Evolutionary conservation across 2,329 filamentous ascomycete genomes (phyloP).

Genomic region (Xylaria sp.): DNA sequence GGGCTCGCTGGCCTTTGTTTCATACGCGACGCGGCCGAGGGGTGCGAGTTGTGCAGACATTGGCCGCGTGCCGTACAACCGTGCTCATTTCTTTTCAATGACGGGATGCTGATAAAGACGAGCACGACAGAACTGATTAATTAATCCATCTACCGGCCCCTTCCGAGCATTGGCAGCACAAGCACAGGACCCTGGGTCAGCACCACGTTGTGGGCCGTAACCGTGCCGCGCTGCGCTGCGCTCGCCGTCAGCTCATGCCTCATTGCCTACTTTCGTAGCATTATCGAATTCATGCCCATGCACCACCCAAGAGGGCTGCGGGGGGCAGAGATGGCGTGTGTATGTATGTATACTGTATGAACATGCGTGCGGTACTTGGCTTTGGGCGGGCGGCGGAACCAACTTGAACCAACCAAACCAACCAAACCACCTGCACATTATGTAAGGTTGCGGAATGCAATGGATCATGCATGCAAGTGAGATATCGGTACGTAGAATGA

Average conservation of each 20-base stretch:
- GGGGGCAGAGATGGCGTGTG: too few species aligned
- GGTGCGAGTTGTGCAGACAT: background rate
- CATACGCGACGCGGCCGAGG: constrained; percentile 1
- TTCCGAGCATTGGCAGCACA: background rate
- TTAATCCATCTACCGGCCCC: background rate
- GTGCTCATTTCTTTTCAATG: constrained; percentile 3
- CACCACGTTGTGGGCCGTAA: background rate
- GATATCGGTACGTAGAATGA: background rate
- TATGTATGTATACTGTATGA: too few species aligned
- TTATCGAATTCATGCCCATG: too few species aligned
- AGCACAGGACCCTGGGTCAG: background rate
- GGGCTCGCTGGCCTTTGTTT: background rate
- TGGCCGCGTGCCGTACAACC: background rate
- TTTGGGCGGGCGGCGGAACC: too few species aligned
- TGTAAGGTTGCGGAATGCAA: background rate
- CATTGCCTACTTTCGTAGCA: too few species aligned
- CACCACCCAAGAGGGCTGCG: too few species aligned
- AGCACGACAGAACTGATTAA: too few species aligned
- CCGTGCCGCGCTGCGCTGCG: background rate
- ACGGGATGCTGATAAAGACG: background rate
- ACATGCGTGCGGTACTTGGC: too few species aligned
- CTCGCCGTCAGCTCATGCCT: too few species aligned
- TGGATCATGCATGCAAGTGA: constrained; percentile 17
- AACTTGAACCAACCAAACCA: too few species aligned
- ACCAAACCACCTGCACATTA: too few species aligned